phyloP scores from a whole-genome alignment of 2,329 filamentous ascomycete species.

The Alternaria longipes region DNA sequence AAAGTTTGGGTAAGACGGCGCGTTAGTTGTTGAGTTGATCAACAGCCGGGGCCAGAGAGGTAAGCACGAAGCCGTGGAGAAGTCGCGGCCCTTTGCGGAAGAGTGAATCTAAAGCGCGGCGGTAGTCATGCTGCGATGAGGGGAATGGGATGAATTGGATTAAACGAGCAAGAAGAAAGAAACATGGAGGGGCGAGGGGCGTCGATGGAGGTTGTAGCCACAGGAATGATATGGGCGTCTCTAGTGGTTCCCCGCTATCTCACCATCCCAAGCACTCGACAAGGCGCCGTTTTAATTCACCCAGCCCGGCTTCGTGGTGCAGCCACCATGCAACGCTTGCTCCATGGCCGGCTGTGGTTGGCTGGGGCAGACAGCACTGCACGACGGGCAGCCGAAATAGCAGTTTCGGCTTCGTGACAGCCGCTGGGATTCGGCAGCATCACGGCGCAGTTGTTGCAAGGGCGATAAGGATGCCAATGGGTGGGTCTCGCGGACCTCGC shows the following conservation, averaged over 20 bases:
- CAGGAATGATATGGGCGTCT: slow-evolving; percentile 42
- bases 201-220: slow-evolving; percentile 38
- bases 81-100: slow-evolving; percentile 22
- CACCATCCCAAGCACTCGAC: slow-evolving; percentile 34
- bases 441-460: slow-evolving; percentile 14
- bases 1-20: slow-evolving; percentile 11
- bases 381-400: slow-evolving; percentile 18
- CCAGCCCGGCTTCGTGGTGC: slow-evolving; percentile 37
- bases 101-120: slow-evolving; percentile 40
- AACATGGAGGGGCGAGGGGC: slow-evolving; percentile 29
- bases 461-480: slow-evolving; percentile 22
- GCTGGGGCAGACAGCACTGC: slow-evolving; percentile 22
- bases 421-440: slow-evolving; percentile 17
- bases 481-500: slow-evolving; percentile 13
- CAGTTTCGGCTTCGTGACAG: slow-evolving; percentile 11
- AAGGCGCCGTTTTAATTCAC: slow-evolving; percentile 43
- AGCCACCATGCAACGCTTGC: slow-evolving; percentile 42
- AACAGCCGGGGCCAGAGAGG: slow-evolving; percentile 25
- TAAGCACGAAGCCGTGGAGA: slow-evolving; percentile 20
- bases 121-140: slow-evolving; percentile 21
- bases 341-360: slow-evolving; percentile 31
- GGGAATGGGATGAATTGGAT: slow-evolving; percentile 3
- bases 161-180: slow-evolving; percentile 24
- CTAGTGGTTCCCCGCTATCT: slow-evolving; percentile 42
- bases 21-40: slow-evolving; percentile 32